Percentiles rank a stretch among this genome's conserved stretches.
phyloP scores from a whole-genome alignment of 2,329 filamentous ascomycete genomes.

The Aspergillus bombycis region DNA sequence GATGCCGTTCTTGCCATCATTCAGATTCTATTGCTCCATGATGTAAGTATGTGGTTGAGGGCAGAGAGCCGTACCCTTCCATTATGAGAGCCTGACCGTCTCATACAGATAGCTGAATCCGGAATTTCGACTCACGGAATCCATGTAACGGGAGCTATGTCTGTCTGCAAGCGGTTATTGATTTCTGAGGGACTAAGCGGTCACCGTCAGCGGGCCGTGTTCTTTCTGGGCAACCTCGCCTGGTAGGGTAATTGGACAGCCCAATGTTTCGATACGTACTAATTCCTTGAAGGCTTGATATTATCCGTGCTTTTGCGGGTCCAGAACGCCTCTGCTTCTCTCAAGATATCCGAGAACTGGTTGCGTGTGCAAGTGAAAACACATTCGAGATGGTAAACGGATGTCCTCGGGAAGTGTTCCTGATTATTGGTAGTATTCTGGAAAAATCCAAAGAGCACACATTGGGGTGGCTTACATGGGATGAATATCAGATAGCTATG shows the following conservation, averaged over 20 bases:
- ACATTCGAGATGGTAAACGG: constrained; percentile 36
- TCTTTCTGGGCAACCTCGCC: constrained; percentile 35
- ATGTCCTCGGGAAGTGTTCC: constrained; percentile 33
- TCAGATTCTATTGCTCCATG: constrained; percentile 35
- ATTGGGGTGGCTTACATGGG: constrained; percentile 23
- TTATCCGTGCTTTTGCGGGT: constrained; percentile 32
- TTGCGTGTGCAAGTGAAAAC: constrained; percentile 27
- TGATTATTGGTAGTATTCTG: constrained; percentile 31
- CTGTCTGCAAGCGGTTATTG: constrained; percentile 33
- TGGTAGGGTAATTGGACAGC: constrained; percentile 22
- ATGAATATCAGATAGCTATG: constrained; percentile 23
- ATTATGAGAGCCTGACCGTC: not conserved
- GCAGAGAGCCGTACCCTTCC: not conserved
- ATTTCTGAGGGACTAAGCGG: constrained; percentile 26
- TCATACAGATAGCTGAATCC: constrained; percentile 33
- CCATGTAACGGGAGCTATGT: constrained; percentile 38
- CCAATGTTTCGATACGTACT: not conserved
- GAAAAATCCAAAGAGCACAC: constrained; percentile 32
- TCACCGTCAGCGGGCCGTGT: constrained; percentile 30
- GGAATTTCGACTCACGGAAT: constrained; percentile 36
- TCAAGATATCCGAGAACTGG: constrained; percentile 29
- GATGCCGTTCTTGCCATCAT: constrained; percentile 34
- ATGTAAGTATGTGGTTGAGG: constrained; percentile 24
- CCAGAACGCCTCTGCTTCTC: constrained; percentile 33
- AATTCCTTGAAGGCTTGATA: constrained; percentile 29